These are phyloP conservation scores for Aspergillus affinis DNA, from an alignment of 495 filamentous ascomycete genomes.

Conservation along the genomic window DNA sequence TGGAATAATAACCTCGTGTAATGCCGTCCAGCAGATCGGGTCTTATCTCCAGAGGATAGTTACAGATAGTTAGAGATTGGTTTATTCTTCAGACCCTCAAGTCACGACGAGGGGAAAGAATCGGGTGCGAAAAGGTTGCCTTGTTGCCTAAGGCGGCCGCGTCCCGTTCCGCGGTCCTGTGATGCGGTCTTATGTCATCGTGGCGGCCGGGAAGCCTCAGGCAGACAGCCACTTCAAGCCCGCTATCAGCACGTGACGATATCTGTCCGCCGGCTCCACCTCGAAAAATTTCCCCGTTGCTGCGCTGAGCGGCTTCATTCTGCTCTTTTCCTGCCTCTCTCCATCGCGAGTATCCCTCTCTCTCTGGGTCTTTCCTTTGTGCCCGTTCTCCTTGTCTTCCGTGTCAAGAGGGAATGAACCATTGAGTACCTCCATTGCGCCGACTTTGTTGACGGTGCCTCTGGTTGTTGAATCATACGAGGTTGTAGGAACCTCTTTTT, in stretches of 20 bases:
- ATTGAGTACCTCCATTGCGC: conserved; percentile 5
- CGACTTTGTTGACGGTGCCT: conserved; percentile 3
- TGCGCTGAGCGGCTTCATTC: conserved; percentile 22
- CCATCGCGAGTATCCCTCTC: conserved; percentile 25
- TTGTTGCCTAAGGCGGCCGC: conserved; percentile 19
- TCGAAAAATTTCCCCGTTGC: conserved; percentile 49
- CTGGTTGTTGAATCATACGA: neutral
- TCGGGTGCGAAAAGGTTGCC: conserved; percentile 6
- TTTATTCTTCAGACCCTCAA: too few species aligned
- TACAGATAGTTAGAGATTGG: too few species aligned
- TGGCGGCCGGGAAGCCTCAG: conserved; percentile 1
- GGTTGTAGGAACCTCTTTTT: conserved; percentile 15
- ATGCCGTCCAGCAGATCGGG: too few species aligned
- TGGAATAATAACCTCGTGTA: too few species aligned
- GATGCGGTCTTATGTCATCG: conserved; percentile 2
- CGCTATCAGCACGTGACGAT: conserved; percentile 52
- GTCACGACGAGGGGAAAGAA: neutral
- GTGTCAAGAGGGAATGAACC: conserved; percentile 11
- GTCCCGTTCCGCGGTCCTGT: conserved; percentile 10
- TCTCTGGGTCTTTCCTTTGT: conserved; percentile 2
- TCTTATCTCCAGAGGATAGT: too few species aligned
- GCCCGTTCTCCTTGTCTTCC: conserved; percentile 2
- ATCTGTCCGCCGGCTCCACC: conserved; percentile 40
- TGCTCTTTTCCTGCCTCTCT: conserved; percentile 19
- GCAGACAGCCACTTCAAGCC: neutral